Evolutionary conservation across 2,329 filamentous ascomycete genomes (phyloP), one percentile per base, ranked within the genome.

Genomic region (Neoscytalidium dimidiatum): DNA sequence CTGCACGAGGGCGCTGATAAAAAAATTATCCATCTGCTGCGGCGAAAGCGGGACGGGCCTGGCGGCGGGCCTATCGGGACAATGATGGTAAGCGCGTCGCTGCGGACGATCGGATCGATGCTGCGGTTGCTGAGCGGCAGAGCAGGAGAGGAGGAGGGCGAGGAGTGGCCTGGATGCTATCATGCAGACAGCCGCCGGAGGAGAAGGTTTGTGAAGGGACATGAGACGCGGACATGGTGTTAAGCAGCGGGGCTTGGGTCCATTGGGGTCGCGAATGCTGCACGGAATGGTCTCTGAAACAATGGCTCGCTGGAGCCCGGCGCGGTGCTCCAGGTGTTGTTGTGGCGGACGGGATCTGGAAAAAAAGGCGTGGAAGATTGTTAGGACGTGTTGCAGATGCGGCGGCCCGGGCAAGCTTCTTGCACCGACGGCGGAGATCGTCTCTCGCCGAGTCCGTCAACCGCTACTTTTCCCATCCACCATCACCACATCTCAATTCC

Each of bases 211-310:
- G 80, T 84, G 76, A 79, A 83, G 79, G 85, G 84, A 86, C 87
- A 90, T 89, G 85, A 85, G 84, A 83, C 74, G 76, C 80, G 80
- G 78, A 83, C 87, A 89, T 89, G 71, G 81, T 87, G 85, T 79
- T 78, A 79, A 66, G 41, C 21, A 21, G 29, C 33, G 26, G 26
- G 26, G 26, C 23, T 26, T 14, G 31, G 44, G 41, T 51, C 53
- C 63, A 65, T 65, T 44, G 49, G 28, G n/a, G 44, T 14, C 14
- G 53, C 26, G 33, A 29, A 53, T 53, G 48, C 38, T 31, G 48
- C 52, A 43, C 51, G 33, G 29, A 51, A 58, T 58, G 43, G 28
- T 49, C 26, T 49, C 28, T 4, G 29, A 26, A 31, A 11, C 33
- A 14, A 8, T 17, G 38, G 41, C 35, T 8, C 19, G 29, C 51